Percentiles rank a stretch among this genome's conserved stretches.
These are phyloP conservation scores for Oryza meridionalis DNA, from an alignment of 176 grass and related monocot species.

Conservation along the genomic window DNA sequence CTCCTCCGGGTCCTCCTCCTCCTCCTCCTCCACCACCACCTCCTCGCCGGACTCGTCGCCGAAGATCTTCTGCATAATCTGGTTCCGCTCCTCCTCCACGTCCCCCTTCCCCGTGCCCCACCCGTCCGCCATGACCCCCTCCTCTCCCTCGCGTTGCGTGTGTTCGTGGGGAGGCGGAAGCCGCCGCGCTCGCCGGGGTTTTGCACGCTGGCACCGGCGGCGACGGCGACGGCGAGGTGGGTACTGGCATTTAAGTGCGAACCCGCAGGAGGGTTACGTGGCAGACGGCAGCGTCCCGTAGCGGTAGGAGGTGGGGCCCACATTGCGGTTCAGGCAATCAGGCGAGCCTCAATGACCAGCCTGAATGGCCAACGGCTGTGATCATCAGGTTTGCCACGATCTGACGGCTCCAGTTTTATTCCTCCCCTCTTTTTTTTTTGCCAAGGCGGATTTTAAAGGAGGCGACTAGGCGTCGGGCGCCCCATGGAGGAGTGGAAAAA, in stretches of 20 bases:
- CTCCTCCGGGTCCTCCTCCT: too few species aligned
- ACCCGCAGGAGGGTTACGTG: not conserved
- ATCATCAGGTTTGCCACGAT: not conserved
- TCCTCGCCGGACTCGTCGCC: conserved; percentile 58
- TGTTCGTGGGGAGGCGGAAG: not conserved
- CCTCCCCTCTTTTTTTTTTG: not conserved
- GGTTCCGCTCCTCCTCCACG: conserved; percentile 39
- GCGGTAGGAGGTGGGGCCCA: not conserved
- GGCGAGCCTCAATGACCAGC: too few species aligned
- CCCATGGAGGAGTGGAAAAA: too few species aligned
- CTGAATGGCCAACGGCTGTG: not conserved
- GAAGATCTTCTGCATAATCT: conserved; percentile 69
- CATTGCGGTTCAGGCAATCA: not conserved
- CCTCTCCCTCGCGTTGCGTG: not conserved
- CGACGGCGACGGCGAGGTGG: not conserved
- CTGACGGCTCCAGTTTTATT: not conserved
- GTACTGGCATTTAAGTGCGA: not conserved
- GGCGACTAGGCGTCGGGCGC: too few species aligned
- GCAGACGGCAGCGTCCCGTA: not conserved
- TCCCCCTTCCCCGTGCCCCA: not conserved
- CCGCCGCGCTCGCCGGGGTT: not conserved
- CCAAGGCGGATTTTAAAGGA: not conserved
- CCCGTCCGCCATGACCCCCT: not conserved
- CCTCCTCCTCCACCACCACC: conserved; percentile 47
- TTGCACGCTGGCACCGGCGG: not conserved